phyloP scores from a whole-genome alignment of 1,284 basidiomycete species.

The Marasmius sp. region DNA sequence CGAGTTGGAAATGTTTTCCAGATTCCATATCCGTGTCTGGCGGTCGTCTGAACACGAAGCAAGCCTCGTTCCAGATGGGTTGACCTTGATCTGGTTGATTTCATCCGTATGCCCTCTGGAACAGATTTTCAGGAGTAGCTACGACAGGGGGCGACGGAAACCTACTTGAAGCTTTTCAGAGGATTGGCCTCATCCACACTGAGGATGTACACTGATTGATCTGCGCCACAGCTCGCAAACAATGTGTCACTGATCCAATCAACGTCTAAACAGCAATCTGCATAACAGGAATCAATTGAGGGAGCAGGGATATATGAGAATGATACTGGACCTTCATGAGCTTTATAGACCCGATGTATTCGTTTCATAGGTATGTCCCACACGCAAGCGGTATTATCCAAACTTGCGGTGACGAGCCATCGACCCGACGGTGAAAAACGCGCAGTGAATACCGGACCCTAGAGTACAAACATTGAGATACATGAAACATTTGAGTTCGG shows the following conservation, averaged over 20 bases:
- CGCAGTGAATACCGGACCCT: slow-evolving; percentile 77
- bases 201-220: slow-evolving; percentile 62
- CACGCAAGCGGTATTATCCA: slow-evolving; percentile 73
- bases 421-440: slow-evolving; percentile 70
- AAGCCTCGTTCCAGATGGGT: slow-evolving; percentile 60
- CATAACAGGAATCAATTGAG: slow-evolving; percentile 6
- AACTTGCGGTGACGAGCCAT: slow-evolving; percentile 69
- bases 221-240: slow-evolving; percentile 76
- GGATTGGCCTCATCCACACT: slow-evolving; percentile 50
- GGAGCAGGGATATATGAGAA: neutral
- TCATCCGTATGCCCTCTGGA: slow-evolving; percentile 73
- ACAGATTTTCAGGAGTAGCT: neutral
- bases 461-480: slow-evolving; percentile 26
- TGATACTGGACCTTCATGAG: slow-evolving; percentile 56
- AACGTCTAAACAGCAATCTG: slow-evolving; percentile 77
- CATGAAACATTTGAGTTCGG: slow-evolving; percentile 33
- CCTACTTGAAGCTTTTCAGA: slow-evolving; percentile 58
- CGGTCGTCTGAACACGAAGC: slow-evolving; percentile 81
- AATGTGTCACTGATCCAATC: slow-evolving; percentile 76
- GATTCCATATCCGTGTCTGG: slow-evolving; percentile 75
- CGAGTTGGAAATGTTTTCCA: slow-evolving; percentile 38
- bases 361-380: slow-evolving; percentile 73
- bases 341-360: slow-evolving; percentile 59
- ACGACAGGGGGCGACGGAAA: slow-evolving; percentile 10
- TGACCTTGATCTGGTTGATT: slow-evolving; percentile 76